Percentiles rank a stretch among this genome's conserved stretches.
phyloP scores from a whole-genome alignment of 1,139 yeast genomes.

The Suhomyces taliae region DNA sequence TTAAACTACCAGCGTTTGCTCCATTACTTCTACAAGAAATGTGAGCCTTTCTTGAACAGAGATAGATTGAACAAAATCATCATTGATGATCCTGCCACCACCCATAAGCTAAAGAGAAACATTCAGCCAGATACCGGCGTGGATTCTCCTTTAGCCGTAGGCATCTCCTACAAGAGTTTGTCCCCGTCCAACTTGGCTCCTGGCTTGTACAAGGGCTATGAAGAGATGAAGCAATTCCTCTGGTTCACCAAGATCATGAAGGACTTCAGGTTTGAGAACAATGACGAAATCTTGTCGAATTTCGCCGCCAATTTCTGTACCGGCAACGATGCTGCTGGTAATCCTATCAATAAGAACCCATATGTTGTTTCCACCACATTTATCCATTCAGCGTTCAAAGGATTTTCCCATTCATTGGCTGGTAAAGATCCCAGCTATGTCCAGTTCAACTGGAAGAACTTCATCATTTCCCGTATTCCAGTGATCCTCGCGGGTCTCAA shows the following conservation, averaged over 20 bases:
- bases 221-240: slow-evolving; percentile 27
- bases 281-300: slow-evolving; percentile 13
- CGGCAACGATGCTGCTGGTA: slow-evolving; percentile 9
- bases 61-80: slow-evolving; percentile 8
- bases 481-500: slow-evolving; percentile 19
- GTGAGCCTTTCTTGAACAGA: slow-evolving; percentile 4
- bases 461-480: slow-evolving; percentile 33
- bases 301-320: slow-evolving; percentile 13
- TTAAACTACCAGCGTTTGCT: slow-evolving; percentile 7
- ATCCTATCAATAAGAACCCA: slow-evolving; percentile 10
- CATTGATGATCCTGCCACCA: background rate
- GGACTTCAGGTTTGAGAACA: slow-evolving; percentile 24
- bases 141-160: background rate
- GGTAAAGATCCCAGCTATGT: slow-evolving; percentile 25
- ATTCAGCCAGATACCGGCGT: background rate
- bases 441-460: slow-evolving; percentile 37
- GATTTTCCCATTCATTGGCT: slow-evolving; percentile 19
- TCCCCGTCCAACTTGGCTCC: slow-evolving; percentile 9
- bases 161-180: slow-evolving; percentile 10
- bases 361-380: slow-evolving; percentile 21
- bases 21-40: slow-evolving; percentile 8
- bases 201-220: slow-evolving; percentile 4
- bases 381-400: slow-evolving; percentile 21
- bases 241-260: slow-evolving; percentile 32
- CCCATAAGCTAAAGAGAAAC: background rate